These are phyloP conservation scores for Colletotrichum tabaci DNA, from an alignment of 2,329 filamentous ascomycete species.

Conservation along the genomic window DNA sequence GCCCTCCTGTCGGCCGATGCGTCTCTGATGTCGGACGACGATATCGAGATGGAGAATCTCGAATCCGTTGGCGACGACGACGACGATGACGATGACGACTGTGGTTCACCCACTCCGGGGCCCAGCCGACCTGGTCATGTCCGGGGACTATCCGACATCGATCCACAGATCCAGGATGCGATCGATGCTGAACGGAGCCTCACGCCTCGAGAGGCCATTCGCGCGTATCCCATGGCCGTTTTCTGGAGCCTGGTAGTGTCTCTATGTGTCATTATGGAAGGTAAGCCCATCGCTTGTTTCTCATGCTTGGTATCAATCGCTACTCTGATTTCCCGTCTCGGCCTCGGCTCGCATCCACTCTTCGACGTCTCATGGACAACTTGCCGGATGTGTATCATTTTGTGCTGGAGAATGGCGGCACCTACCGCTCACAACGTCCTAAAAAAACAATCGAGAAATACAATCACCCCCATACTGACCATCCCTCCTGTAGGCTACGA, in stretches of 20 bases:
- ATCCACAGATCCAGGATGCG: background rate
- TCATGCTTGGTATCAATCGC: background rate
- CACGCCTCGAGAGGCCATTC: conserved; percentile 47
- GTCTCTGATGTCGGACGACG: background rate
- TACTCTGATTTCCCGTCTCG: background rate
- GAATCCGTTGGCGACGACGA: background rate
- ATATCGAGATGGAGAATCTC: conserved; percentile 2
- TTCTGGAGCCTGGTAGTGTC: conserved; percentile 47
- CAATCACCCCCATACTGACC: background rate
- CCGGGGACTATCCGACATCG: background rate
- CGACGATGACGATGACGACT: background rate
- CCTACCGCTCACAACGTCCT: too few relatives aligned
- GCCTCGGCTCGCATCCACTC: fast-evolving
- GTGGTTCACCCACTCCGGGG: background rate
- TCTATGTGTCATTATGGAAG: conserved; percentile 53
- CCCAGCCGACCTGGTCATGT: background rate
- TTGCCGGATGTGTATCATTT: too few relatives aligned
- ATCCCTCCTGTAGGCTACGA: conserved; percentile 31
- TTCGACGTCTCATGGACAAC: background rate
- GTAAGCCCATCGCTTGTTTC: background rate
- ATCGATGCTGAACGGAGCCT: conserved; percentile 46
- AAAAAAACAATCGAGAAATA: too few relatives aligned
- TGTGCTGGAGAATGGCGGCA: too few relatives aligned
- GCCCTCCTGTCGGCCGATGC: conserved; percentile 2
- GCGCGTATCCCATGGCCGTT: conserved; percentile 48